Evolutionary conservation across 768 basidiomycete species (phyloP).

Genomic region (Suillus clintonianus): DNA sequence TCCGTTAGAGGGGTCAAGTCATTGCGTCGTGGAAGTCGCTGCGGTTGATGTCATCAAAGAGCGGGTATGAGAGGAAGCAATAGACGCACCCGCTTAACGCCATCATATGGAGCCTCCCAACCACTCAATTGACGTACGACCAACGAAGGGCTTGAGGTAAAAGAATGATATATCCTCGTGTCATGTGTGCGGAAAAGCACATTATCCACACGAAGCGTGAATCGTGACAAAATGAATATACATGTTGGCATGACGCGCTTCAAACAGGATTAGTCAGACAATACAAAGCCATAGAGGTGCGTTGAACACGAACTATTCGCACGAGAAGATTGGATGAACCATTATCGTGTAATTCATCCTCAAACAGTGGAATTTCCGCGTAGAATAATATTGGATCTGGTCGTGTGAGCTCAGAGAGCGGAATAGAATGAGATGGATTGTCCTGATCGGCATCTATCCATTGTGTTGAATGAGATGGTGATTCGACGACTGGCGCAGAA

Average conservation of each 20-base stretch:
- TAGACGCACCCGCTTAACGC: constrained; percentile 67
- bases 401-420: constrained; percentile 79
- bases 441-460: constrained; percentile 63
- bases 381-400: constrained; percentile 98
- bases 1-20: constrained; percentile 91
- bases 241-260: constrained; percentile 98
- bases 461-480: constrained; percentile 18
- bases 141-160: constrained; percentile 56
- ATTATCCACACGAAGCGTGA: constrained; percentile 92
- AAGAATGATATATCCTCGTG: constrained; percentile 87
- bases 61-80: neutral
- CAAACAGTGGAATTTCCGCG: constrained; percentile 91
- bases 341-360: constrained; percentile 97
- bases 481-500: neutral
- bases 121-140: constrained; percentile 83
- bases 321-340: constrained; percentile 84
- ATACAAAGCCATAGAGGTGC: neutral
- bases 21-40: constrained; percentile 71
- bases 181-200: constrained; percentile 92
- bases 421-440: constrained; percentile 66
- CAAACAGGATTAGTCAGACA: neutral
- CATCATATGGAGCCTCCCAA: constrained; percentile 88
- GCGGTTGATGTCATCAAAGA: neutral
- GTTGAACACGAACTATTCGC: constrained; percentile 78
- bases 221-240: constrained; percentile 86